These are phyloP conservation scores for Teunomyces gatunensis DNA, from an alignment of 805 yeast species.

Conservation along the genomic window DNA sequence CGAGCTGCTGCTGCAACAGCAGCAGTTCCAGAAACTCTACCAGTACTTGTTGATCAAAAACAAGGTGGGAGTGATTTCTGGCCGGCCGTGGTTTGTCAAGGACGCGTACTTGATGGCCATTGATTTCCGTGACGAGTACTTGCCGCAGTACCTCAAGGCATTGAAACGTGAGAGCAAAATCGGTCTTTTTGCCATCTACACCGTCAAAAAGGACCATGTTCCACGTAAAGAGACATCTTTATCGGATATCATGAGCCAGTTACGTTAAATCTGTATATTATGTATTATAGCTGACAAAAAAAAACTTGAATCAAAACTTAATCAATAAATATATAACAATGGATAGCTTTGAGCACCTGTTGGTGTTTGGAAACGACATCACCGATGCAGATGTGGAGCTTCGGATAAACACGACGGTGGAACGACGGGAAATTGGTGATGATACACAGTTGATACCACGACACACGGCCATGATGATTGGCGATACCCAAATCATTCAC, in stretches of 20 bases:
- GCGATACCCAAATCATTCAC: conserved; percentile 6
- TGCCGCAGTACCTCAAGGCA: conserved; percentile 20
- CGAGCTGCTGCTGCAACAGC: conserved; percentile 7
- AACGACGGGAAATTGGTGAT: neutral
- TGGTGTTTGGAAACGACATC: conserved; percentile 5
- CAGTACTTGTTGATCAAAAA: conserved; percentile 45
- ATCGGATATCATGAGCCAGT: conserved; percentile 5
- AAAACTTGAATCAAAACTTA: neutral
- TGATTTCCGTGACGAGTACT: conserved; percentile 19
- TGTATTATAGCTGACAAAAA: neutral
- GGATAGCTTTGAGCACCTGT: conserved; percentile 4
- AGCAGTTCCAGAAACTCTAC: conserved; percentile 28
- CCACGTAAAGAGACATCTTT: conserved; percentile 14
- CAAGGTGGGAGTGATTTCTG: conserved; percentile 61
- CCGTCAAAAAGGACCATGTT: conserved; percentile 35
- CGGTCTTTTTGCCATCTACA: conserved; percentile 35
- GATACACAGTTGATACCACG: neutral
- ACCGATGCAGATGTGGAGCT: conserved; percentile 1
- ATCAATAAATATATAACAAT: neutral
- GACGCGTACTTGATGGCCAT: conserved; percentile 59
- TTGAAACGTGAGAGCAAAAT: conserved; percentile 12
- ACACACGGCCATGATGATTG: neutral
- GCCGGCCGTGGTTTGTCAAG: conserved; percentile 49
- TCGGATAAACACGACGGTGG: neutral
- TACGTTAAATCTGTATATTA: conserved; percentile 1